These are phyloP conservation scores for Cutaneotrichosporon sp. DNA, from an alignment of 1,284 basidiomycete species.

Conservation along the genomic window DNA sequence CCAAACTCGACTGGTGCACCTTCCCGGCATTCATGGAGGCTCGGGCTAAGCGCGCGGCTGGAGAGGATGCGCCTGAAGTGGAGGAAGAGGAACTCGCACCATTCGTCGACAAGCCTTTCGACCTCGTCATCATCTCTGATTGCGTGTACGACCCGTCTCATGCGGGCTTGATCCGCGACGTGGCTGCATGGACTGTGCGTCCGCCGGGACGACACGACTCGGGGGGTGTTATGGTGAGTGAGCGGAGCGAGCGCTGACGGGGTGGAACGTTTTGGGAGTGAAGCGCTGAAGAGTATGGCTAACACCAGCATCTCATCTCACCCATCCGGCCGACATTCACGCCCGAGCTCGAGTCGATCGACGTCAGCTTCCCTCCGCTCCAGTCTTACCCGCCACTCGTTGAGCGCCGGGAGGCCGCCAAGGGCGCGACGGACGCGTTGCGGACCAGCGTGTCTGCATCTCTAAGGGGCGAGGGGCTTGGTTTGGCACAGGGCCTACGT, in stretches of 20 bases:
- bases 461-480: conserved; percentile 7
- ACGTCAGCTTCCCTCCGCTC: conserved; percentile 42
- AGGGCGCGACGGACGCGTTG: conserved; percentile 2
- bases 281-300: not conserved
- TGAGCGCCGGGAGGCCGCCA: conserved; percentile 26
- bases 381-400: conserved; percentile 33
- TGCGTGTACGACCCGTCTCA: conserved; percentile 54
- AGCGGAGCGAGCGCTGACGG: too few relatives aligned
- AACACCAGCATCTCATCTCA: conserved; percentile 47
- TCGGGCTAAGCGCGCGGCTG: conserved; percentile 1
- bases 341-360: conserved; percentile 50
- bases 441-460: not conserved
- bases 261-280: conserved; percentile 36
- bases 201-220: conserved; percentile 36
- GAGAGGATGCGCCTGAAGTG: conserved; percentile 11
- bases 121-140: conserved; percentile 51
- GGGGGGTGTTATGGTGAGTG: conserved; percentile 36
- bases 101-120: conserved; percentile 39
- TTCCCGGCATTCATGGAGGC: conserved; percentile 51
- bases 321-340: conserved; percentile 52
- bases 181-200: conserved; percentile 44
- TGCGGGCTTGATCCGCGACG: conserved; percentile 46
- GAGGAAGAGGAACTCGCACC: conserved; percentile 26
- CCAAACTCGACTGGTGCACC: conserved; percentile 68
- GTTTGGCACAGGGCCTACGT: conserved; percentile 29